These are phyloP conservation scores for Malus sylvestris DNA, from an alignment of 306 rosid genomes.

Conservation along the genomic window DNA sequence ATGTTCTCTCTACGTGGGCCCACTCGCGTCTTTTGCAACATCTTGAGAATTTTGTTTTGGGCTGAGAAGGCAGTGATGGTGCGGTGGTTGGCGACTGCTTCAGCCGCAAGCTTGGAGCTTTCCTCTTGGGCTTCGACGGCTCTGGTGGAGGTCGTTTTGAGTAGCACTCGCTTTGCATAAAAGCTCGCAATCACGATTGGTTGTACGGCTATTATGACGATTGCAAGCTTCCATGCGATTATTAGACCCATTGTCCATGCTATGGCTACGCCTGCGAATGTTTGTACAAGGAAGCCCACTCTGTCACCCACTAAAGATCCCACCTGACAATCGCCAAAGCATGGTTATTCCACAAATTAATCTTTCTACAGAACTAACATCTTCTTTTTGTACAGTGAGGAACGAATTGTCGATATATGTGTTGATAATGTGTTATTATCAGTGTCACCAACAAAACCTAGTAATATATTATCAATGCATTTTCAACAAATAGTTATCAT, in stretches of 20 bases:
- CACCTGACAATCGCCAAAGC: slow-evolving; percentile 20
- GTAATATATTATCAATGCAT: background rate
- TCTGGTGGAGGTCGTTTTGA: slow-evolving; percentile 30
- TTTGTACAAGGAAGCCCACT: slow-evolving; percentile 35
- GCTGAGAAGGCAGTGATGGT: slow-evolving; percentile 44
- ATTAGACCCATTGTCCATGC: slow-evolving; percentile 42
- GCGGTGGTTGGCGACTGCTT: slow-evolving; percentile 39
- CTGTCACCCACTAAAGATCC: slow-evolving; percentile 58
- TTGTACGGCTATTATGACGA: slow-evolving; percentile 32
- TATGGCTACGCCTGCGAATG: slow-evolving; percentile 28
- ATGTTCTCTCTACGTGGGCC: slow-evolving; percentile 28
- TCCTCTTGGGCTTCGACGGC: slow-evolving; percentile 30
- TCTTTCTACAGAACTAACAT: no score
- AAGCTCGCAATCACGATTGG: slow-evolving; percentile 33
- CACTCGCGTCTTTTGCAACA: slow-evolving; percentile 27
- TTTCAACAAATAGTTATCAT: no score
- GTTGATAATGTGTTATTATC: no score
- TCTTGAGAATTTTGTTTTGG: slow-evolving; percentile 25
- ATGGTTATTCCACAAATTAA: no score
- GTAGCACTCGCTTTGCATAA: slow-evolving; percentile 32
- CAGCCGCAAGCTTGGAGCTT: slow-evolving; percentile 37
- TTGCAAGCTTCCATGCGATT: slow-evolving; percentile 42
- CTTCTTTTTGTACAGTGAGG: no score
- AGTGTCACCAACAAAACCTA: no score
- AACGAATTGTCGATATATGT: no score